Evolutionary conservation across 2,329 filamentous ascomycete species (phyloP), one percentile per base, ranked within the genome.

Genomic region (Monosporascus sp.): DNA sequence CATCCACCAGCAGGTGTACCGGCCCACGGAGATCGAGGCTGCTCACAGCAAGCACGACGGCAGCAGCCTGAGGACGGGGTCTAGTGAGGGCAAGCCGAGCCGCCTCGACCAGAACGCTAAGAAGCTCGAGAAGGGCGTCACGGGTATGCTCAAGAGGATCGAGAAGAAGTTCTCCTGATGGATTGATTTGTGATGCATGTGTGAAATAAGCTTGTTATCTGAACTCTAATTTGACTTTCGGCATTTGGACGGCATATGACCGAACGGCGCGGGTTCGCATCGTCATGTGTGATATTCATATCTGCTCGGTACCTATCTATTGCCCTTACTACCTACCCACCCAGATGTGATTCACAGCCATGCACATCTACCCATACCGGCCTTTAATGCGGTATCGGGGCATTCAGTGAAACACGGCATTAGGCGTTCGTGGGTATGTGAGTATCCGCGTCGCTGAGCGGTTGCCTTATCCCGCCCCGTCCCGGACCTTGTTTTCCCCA

Each of bases 141-240:
- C 82, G 27, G 83, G 85, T 7, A 86, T 90, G 75, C 70, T 91
- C 59, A 90, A 87, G 78, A 89, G 86, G 72, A 79, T 91, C 69
- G 88, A 91, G 74, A 90, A 89, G 82, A 88, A 83, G 66, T 85
- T 87, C 71, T 78, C 77, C 0, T 83, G 62, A 68, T 49, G n/a
- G n/a, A 36, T 2, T 35, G 36, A 27, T 25, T 37, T 43, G 37
- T 3, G 9, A 47, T 27, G 22, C 7, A 35, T 20, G 31, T 22
- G n/a, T 20, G 22, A 6, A 49, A 31, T 4, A 14, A 36, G 35
- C 3, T 14, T 35, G 17, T 11, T 47, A 35, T 5, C 18, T 27
- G 2, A 47, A 24, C 17, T 31, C 17, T 20, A 9, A 18, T 36
- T 25, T 27, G 31, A 11, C 9, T 48, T 18, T 18, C 17, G 18